Conservation (phyloP, 371 early-diverging fungal genomes). For the Umbelopsis sp. region DNA sequence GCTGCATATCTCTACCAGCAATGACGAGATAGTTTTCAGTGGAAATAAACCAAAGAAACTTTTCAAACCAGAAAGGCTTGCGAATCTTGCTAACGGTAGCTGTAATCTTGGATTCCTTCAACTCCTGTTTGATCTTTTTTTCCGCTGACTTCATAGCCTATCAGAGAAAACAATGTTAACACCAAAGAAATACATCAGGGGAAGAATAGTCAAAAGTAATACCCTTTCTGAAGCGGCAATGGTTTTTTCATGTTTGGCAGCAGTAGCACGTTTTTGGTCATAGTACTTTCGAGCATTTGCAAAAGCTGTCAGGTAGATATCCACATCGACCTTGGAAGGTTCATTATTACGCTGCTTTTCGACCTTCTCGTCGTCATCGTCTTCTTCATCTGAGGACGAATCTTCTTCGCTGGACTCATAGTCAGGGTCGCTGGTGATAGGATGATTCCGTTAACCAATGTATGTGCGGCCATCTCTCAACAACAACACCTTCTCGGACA, state of each 20-base stretch:
- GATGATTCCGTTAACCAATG: neutral
- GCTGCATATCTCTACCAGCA: conserved; percentile 96
- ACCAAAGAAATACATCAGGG: neutral
- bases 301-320: conserved; percentile 84
- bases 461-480: neutral
- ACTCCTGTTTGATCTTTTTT: conserved; percentile 82
- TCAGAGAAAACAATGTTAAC: neutral
- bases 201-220: neutral
- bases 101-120: conserved; percentile 74
- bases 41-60: conserved; percentile 98
- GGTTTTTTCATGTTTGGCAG: conserved; percentile 90
- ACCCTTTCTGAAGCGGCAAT: conserved; percentile 75
- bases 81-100: conserved; percentile 84
- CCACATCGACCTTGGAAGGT: conserved; percentile 74
- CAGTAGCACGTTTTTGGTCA: conserved; percentile 80
- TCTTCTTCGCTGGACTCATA: conserved; percentile 22
- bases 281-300: conserved; percentile 94
- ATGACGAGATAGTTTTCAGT: conserved; percentile 95
- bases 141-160: conserved; percentile 89
- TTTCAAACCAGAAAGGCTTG: conserved; percentile 99
- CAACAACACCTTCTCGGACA: conserved; percentile 14
- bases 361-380: conserved; percentile 47
- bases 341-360: conserved; percentile 25
- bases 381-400: conserved; percentile 36
- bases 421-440: conserved; percentile 35